phyloP scores from a whole-genome alignment of 2,329 filamentous ascomycete species.

The Xylariales sp. region DNA sequence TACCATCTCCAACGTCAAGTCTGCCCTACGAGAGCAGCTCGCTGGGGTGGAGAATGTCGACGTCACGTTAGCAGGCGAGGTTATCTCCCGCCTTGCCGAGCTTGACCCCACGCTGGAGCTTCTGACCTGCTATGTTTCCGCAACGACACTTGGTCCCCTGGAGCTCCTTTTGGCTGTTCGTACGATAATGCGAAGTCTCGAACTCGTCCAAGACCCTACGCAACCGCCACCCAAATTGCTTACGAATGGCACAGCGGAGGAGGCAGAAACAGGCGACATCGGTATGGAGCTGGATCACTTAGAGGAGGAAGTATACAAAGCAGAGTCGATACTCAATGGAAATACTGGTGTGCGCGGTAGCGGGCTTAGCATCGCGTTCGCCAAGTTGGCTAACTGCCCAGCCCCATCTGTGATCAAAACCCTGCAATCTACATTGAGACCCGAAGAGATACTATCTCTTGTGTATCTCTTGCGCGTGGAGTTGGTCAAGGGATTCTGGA shows the following conservation, averaged over 20 bases:
- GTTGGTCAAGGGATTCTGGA: constrained; percentile 72
- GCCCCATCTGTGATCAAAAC: constrained; percentile 54
- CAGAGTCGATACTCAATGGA: constrained; percentile 62
- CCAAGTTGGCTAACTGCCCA: constrained; percentile 65
- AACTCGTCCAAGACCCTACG: constrained; percentile 45
- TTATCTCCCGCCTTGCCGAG: constrained; percentile 58
- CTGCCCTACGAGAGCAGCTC: constrained; percentile 49
- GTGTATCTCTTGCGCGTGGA: constrained; percentile 71
- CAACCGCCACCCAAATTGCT: constrained; percentile 25
- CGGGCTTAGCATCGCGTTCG: constrained; percentile 63
- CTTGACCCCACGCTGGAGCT: constrained; percentile 67
- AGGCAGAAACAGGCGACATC: constrained; percentile 29
- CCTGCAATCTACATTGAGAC: constrained; percentile 59
- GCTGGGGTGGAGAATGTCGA: constrained; percentile 37
- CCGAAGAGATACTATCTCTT: constrained; percentile 65
- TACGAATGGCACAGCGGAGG: constrained; percentile 19
- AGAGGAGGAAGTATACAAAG: constrained; percentile 62
- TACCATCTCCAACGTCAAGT: constrained; percentile 53
- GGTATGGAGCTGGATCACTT: constrained; percentile 56
- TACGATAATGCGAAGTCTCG: constrained; percentile 65
- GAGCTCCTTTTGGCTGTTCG: constrained; percentile 66
- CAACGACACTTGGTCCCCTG: constrained; percentile 59
- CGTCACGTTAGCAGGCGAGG: constrained; percentile 51
- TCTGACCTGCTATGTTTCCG: constrained; percentile 60
- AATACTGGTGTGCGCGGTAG: constrained; percentile 59